phyloP scores from a whole-genome alignment of 2,329 filamentous ascomycete species.

The Neonectria neomacrospora region DNA sequence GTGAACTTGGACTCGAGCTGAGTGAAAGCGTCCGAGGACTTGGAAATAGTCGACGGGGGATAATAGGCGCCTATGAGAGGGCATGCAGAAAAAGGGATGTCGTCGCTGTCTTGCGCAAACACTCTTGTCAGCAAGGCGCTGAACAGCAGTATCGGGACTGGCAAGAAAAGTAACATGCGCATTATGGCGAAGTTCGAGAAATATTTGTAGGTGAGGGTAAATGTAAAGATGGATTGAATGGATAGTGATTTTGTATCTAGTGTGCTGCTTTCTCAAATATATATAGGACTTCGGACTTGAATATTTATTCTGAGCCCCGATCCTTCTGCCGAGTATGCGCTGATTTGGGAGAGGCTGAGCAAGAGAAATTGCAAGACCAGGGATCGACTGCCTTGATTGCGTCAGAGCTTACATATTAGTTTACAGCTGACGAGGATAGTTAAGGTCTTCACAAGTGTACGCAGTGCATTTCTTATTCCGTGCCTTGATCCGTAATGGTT shows the following conservation, averaged over 20 bases:
- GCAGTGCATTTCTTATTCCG: not conserved
- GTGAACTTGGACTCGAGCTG: slow-evolving; percentile 21
- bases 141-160: not conserved
- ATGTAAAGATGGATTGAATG: not conserved
- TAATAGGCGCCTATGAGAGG: slow-evolving; percentile 38
- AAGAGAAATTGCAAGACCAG: not conserved
- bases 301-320: not conserved
- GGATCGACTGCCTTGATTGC: not conserved
- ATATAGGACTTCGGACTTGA: not conserved
- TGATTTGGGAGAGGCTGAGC: not conserved
- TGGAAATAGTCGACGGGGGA: slow-evolving; percentile 29
- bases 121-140: not conserved
- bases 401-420: not conserved
- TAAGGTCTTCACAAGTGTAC: too few species aligned
- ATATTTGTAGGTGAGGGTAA: not conserved
- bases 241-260: not conserved
- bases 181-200: not conserved
- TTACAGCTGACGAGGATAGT: not conserved
- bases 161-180: not conserved
- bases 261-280: not conserved
- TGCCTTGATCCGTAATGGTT: slow-evolving; percentile 9
- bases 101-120: slow-evolving; percentile 5
- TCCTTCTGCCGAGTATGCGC: not conserved
- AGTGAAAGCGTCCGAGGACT: slow-evolving; percentile 6
- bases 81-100: slow-evolving; percentile 34